Base-by-base conservation (phyloP, 2,329 filamentous ascomycete genomes). In the Sordariomycetes sp. region DNA sequence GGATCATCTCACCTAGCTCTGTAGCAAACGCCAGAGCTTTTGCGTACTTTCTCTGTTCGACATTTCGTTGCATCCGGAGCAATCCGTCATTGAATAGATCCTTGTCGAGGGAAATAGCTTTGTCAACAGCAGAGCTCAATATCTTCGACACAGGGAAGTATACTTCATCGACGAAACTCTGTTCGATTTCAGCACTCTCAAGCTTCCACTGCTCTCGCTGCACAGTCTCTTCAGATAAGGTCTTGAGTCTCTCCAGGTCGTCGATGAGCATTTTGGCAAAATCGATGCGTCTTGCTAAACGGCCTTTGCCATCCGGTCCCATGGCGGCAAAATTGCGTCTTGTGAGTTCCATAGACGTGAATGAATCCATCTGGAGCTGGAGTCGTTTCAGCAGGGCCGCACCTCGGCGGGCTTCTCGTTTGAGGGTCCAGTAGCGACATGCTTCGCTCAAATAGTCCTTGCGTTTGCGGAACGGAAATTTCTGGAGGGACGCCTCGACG, bases 381-480 rank as follows among this genome's bases (percentile, higher is more conserved):
- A 98, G 69, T 23, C 92, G 79, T 61, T 96, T 96, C 39, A 98
- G 71, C 36, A 98, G 68, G 4, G 92, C 86, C 20, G 92, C 92
- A 30, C 92, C 92, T 38, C 92, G 75, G 21, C 92, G 79, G 41
- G 90, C 85, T 57, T 98, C 92, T 36, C 92, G 78, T 63, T 98
- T 98, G 42, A 98, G 60, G 0, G 92, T 96, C 92, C 92, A 98
- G 59, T 96, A 98, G 46, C 86, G 87, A 62, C 90, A 96, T 3
- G 85, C 85, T 56, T 95, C 90, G 37, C 86, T 82, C 3, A 93
- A 80, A 54, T 86, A 98, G 40, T 95, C 88, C 52, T 93, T 94
- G 34, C 87, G 78, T 53, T 92, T 93, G 20, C 82, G 77, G 38
- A 78, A 64, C 23, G 76, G 75, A 54, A 96, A 96, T 31, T 86